Base-by-base conservation (phyloP, 148 eudicot genomes). In the Mesembryanthemum crystallinum region DNA sequence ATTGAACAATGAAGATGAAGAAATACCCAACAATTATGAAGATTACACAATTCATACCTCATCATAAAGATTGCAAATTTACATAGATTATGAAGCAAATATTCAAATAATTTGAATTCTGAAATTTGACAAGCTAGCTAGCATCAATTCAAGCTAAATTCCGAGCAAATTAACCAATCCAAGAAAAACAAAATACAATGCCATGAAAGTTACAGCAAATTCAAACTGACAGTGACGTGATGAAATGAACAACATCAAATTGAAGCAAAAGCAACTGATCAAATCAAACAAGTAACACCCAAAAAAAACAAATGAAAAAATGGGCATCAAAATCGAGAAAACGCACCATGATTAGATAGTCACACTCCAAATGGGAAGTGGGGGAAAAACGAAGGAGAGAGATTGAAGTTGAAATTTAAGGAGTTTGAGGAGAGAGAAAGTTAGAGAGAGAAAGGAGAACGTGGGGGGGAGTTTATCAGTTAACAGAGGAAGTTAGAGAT, bases 401-500 rank as follows among this genome's bases (percentile, higher is more conserved):
- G 35, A 67, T 14, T 65, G 52, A 43, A 67, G 61, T 54, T 43
- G 71, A 69, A 79, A 45, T 27, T 74, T 27, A 68, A 62, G 32
- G 43, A 6, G n/a, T 11, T 29, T 8, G 57, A 75, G 72, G 69
- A 63, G 68, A 69, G 59, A 71, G 61, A 64, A 37, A 66, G 20
- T 45, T 35, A 6, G n/a, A 39, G 33, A 43, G 29, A 63, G 27
- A 76, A 70, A 9, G n/a, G 75, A 77, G 80, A 70, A 60, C 76
- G 83, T 76, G 79, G 73, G 73, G 7, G 73, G 7, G n/a, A n/a
- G n/a, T n/a, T n/a, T n/a, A n/a, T n/a, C n/a, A 75, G 61, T 80
- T 80, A 2, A 66, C 75, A n/a, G 64, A 55, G 71, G 61, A 74
- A 59, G 45, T 72, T 45, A 45, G 49, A 59, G 71, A 69, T 62